Evolutionary conservation across 2,329 filamentous ascomycete genomes (phyloP).

Genomic region (Aspergillus sp.): DNA sequence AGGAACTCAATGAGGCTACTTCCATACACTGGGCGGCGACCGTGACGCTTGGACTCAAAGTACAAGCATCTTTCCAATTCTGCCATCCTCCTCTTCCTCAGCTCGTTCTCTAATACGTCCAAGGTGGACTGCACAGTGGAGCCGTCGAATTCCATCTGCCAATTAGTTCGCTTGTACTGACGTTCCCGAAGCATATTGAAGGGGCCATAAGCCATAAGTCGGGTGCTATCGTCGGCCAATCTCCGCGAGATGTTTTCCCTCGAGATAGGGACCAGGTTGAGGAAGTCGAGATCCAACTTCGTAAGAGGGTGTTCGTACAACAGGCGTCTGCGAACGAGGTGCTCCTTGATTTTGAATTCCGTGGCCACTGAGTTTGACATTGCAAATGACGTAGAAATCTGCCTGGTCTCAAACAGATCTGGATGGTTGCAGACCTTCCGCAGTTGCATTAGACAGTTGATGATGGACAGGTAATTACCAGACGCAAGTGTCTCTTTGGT

Average conservation of each 20-base stretch:
- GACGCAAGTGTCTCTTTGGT: constrained; percentile 84
- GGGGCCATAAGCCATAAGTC: constrained; percentile 65
- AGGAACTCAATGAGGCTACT: constrained; percentile 71
- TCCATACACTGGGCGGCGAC: constrained; percentile 77
- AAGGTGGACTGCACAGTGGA: constrained; percentile 66
- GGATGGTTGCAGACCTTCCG: constrained; percentile 98
- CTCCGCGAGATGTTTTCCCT: constrained; percentile 61
- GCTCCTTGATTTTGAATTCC: constrained; percentile 68
- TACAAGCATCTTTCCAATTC: constrained; percentile 78
- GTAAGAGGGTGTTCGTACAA: constrained; percentile 59
- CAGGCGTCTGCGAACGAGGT: constrained; percentile 62
- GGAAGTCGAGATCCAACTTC: constrained; percentile 66
- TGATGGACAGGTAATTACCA: constrained; percentile 95
- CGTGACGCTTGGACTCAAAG: constrained; percentile 73
- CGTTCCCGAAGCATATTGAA: constrained; percentile 68
- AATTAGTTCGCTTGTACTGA: constrained; percentile 55
- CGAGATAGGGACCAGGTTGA: constrained; percentile 71
- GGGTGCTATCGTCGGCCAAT: constrained; percentile 50
- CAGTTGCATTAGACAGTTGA: constrained; percentile 96
- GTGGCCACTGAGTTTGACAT: constrained; percentile 76
- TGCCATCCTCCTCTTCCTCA: constrained; percentile 65
- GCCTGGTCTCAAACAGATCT: constrained; percentile 90
- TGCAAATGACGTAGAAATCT: constrained; percentile 94
- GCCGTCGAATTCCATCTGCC: constrained; percentile 58
- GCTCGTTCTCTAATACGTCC: constrained; percentile 66